phyloP scores from a whole-genome alignment of 164 flowering plant genomes.

The Santalum album region DNA sequence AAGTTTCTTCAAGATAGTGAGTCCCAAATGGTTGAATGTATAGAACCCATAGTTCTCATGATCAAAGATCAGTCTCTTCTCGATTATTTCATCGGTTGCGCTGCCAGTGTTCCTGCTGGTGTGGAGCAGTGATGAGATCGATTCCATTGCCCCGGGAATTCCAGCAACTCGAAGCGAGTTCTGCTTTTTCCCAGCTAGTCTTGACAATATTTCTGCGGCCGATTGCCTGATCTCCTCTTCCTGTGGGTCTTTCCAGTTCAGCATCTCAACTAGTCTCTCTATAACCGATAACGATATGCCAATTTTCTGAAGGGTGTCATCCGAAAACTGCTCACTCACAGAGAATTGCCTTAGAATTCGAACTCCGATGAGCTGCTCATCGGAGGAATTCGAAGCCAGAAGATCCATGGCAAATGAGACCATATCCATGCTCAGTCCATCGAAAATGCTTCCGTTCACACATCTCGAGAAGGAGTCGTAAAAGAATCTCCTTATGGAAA shows the following conservation, averaged over 20 bases:
- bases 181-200: constrained; percentile 72
- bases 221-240: constrained; percentile 75
- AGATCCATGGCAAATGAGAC: constrained; percentile 75
- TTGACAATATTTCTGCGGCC: constrained; percentile 71
- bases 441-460: constrained; percentile 82
- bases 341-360: constrained; percentile 48
- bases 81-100: constrained; percentile 51
- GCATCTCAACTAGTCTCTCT: constrained; percentile 82
- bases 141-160: constrained; percentile 88
- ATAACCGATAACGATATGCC: constrained; percentile 56
- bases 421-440: constrained; percentile 90
- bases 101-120: constrained; percentile 21
- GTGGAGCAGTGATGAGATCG: constrained; percentile 79
- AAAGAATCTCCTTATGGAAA: constrained; percentile 66
- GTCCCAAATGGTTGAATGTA: constrained; percentile 73
- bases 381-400: constrained; percentile 52
- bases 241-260: constrained; percentile 79
- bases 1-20: constrained; percentile 70
- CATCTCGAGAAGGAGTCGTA: constrained; percentile 84
- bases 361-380: constrained; percentile 82
- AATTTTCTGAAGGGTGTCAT: constrained; percentile 76
- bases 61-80: constrained; percentile 37
- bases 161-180: constrained; percentile 81
- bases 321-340: constrained; percentile 31
- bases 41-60: constrained; percentile 48